Conservation (phyloP, 805 yeast species). For the Sugiyamaella smithiae region DNA sequence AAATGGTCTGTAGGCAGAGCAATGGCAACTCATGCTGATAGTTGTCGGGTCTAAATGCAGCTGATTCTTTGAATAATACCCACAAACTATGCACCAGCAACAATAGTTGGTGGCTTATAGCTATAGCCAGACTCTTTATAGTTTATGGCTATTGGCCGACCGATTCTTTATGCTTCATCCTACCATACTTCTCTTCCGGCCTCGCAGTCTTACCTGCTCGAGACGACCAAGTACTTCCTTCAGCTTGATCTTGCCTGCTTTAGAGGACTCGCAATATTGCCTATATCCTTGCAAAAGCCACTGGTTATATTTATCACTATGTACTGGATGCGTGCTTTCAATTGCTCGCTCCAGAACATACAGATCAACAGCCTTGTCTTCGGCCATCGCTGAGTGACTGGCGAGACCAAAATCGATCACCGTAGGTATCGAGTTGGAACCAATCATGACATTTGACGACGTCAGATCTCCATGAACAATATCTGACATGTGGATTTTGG, state of each 20-base stretch:
- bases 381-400: conserved; percentile 68
- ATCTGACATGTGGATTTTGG: conserved; percentile 67
- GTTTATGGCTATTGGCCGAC: no score
- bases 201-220: conserved; percentile 84
- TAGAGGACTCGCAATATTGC: conserved; percentile 20
- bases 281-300: conserved; percentile 74
- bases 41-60: no score
- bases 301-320: conserved; percentile 57
- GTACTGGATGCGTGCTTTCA: conserved; percentile 81
- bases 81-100: no score
- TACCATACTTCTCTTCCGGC: conserved; percentile 91
- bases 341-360: conserved; percentile 93
- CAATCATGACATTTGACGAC: conserved; percentile 74
- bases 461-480: conserved; percentile 94
- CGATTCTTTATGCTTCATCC: no score
- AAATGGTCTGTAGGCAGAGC: no score
- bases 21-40: no score
- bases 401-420: conserved; percentile 92
- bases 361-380: conserved; percentile 95
- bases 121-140: no score
- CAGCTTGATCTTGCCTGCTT: conserved; percentile 28
- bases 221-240: conserved; percentile 61
- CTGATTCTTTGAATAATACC: no score
- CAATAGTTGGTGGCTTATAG: no score
- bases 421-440: conserved; percentile 41